Conservation (phyloP, 164 flowering plant species). For the Vitis labrusca region DNA sequence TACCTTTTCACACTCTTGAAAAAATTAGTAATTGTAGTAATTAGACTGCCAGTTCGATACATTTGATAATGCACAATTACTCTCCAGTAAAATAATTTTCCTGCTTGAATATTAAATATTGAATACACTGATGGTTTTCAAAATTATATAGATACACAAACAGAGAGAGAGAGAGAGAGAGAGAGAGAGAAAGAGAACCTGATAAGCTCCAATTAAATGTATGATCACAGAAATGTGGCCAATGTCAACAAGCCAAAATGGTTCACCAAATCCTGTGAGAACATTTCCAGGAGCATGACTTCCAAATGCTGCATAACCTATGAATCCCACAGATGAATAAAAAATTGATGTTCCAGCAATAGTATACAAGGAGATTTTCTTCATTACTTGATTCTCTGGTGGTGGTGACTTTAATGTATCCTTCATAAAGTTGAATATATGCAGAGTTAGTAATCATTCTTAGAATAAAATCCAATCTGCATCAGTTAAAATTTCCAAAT, state of each 20-base stretch:
- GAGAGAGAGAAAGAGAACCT: slow-evolving; percentile 17
- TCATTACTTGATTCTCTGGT: slow-evolving; percentile 40
- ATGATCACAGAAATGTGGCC: slow-evolving; percentile 35
- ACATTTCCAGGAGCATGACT: slow-evolving; percentile 28
- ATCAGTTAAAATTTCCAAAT: no score
- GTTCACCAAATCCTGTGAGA: slow-evolving; percentile 28
- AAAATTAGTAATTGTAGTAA: no score
- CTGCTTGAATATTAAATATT: no score
- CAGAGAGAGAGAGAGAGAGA: neutral
- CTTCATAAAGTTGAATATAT: slow-evolving; percentile 9
- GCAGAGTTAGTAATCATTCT: no score
- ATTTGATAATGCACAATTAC: no score
- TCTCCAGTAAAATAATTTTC: no score
- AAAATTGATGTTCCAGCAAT: slow-evolving; percentile 22
- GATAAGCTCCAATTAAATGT: slow-evolving; percentile 43
- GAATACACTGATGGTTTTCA: no score
- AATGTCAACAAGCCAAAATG: slow-evolving; percentile 36
- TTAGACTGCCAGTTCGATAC: no score
- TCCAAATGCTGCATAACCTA: slow-evolving; percentile 36
- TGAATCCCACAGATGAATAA: slow-evolving; percentile 27
- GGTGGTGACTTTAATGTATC: slow-evolving; percentile 44
- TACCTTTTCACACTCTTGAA: no score
- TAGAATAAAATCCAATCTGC: no score
- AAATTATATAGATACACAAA: no score
- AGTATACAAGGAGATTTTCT: slow-evolving; percentile 26